Conservation (phyloP, 116 monocot species). For the Iris pallida region DNA sequence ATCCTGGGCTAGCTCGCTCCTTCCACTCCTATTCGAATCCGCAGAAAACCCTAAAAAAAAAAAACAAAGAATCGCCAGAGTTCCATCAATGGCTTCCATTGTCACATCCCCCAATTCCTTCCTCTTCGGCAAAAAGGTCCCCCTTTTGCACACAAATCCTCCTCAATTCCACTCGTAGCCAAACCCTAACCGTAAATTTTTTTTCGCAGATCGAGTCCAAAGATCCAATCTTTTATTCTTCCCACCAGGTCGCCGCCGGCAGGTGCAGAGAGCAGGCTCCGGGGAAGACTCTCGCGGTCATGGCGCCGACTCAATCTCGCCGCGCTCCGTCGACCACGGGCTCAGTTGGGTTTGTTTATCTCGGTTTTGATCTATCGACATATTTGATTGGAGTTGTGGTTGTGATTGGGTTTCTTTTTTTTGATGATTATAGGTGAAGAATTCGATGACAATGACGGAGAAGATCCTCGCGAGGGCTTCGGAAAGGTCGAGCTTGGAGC, state of each 20-base stretch:
- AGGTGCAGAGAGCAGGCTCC: conserved; percentile 24
- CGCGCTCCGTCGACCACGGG: conserved; percentile 63
- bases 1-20: too few species aligned
- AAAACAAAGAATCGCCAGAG: too few species aligned
- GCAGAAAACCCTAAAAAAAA: too few species aligned
- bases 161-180: background rate
- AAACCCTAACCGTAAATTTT: background rate
- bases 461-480: conserved; percentile 91
- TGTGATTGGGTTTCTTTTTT: background rate
- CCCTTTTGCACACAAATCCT: background rate
- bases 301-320: conserved; percentile 38
- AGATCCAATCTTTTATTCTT: conserved; percentile 7
- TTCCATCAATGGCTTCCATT: conserved; percentile 23
- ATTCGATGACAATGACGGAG: conserved; percentile 95
- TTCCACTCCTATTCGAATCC: too few species aligned
- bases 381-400: background rate
- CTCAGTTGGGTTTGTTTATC: conserved; percentile 45
- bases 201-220: conserved; percentile 33
- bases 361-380: background rate
- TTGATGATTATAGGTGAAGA: conserved; percentile 54
- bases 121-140: conserved; percentile 31
- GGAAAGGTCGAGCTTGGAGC: conserved; percentile 52
- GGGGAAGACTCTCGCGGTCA: conserved; percentile 48
- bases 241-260: conserved; percentile 18
- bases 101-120: conserved; percentile 15